Conservation (phyloP, 1,284 basidiomycete genomes). For the Boletus sp. region DNA sequence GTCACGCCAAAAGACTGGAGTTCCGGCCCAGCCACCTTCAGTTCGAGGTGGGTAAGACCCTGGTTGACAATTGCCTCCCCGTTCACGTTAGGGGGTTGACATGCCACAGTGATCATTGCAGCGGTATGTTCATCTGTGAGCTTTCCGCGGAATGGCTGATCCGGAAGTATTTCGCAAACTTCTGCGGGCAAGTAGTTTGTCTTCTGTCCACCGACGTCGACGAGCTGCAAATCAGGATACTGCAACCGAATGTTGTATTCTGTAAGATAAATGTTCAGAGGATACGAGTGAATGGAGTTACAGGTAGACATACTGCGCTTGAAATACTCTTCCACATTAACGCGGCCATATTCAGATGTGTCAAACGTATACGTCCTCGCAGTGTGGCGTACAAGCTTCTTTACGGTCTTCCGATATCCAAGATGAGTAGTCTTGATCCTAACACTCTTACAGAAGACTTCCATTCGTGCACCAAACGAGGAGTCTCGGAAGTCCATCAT, state of each 20-base stretch:
- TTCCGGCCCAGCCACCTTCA: conserved; percentile 41
- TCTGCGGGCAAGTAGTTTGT: conserved; percentile 61
- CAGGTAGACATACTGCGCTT: conserved; percentile 46
- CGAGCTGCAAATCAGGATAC: conserved; percentile 55
- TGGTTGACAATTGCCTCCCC: conserved; percentile 54
- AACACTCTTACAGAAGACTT: conserved; percentile 58
- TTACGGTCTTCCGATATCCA: conserved; percentile 65
- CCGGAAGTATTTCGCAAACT: conserved; percentile 68
- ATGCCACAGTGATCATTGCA: conserved; percentile 66
- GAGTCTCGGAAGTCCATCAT: conserved; percentile 52
- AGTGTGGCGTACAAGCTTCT: conserved; percentile 44
- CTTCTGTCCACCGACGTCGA: conserved; percentile 67
- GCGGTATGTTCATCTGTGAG: conserved; percentile 70
- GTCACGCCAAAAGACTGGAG: conserved; percentile 58
- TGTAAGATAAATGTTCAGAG: conserved; percentile 28
- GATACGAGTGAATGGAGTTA: background rate
- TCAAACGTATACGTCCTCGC: conserved; percentile 56
- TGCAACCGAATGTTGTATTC: conserved; percentile 59
- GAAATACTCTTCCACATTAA: conserved; percentile 69
- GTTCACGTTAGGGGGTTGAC: conserved; percentile 69
- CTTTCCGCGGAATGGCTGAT: conserved; percentile 69
- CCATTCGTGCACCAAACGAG: conserved; percentile 53
- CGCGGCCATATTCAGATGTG: conserved; percentile 46
- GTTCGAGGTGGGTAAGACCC: conserved; percentile 63
- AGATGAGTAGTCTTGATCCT: conserved; percentile 62